phyloP scores from a whole-genome alignment of 2,329 filamentous ascomycete species.

The Botrytis hyacinthi region DNA sequence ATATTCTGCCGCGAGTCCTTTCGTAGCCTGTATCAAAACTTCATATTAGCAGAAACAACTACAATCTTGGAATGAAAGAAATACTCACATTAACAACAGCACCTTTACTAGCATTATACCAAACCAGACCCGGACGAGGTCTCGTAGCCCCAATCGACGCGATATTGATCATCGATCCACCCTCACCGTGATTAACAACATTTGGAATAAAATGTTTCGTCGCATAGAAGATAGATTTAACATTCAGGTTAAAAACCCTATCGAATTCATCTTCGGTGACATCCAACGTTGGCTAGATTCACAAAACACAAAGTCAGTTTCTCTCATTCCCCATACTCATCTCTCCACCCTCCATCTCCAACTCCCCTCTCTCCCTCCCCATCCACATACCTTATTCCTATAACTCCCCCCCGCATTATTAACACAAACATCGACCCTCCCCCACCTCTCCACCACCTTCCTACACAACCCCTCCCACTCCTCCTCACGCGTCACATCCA shows the following conservation, averaged over 20 bases:
- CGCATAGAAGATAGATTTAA: conserved; percentile 62
- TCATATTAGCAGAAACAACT: background rate
- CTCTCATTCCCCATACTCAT: background rate
- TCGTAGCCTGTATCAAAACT: conserved; percentile 50
- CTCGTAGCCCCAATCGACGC: conserved; percentile 62
- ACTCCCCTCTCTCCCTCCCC: no score
- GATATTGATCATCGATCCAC: conserved; percentile 63
- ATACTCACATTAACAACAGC: conserved; percentile 50
- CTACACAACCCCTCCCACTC: conserved; percentile 54
- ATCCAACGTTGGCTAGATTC: conserved; percentile 50
- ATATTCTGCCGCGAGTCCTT: conserved; percentile 70
- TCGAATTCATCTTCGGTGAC: conserved; percentile 68
- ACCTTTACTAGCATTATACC: conserved; percentile 48
- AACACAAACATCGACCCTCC: conserved; percentile 56
- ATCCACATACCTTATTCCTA: conserved; percentile 48
- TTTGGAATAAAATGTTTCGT: conserved; percentile 59
- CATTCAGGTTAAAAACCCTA: conserved; percentile 64
- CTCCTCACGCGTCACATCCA: conserved; percentile 51
- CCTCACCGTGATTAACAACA: conserved; percentile 55
- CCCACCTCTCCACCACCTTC: conserved; percentile 47
- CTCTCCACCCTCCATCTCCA: background rate
- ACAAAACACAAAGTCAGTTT: background rate
- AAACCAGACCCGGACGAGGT: conserved; percentile 61
- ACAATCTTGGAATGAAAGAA: background rate
- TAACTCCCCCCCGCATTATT: conserved; percentile 63